Conservation (phyloP, 2,329 filamentous ascomycete species). For the Kalmusia sp. region DNA sequence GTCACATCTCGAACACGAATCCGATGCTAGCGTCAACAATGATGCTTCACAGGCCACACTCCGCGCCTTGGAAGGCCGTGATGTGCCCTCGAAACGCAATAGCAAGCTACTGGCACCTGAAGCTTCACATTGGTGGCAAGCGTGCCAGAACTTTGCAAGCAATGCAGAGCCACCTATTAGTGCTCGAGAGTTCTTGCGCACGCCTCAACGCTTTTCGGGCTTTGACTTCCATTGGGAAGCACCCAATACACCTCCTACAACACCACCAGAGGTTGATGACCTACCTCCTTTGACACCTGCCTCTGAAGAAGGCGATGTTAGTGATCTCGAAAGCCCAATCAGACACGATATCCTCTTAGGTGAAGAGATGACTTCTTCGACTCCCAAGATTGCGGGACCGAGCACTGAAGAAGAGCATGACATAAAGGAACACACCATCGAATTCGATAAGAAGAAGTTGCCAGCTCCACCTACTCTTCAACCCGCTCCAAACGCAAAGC, state of each 20-base stretch:
- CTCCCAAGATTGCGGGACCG: conserved; percentile 8
- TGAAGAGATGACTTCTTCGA: conserved; percentile 5
- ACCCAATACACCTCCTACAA: conserved; percentile 11
- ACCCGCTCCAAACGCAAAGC: conserved; percentile 28
- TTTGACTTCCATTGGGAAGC: conserved; percentile 29
- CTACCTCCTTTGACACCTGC: conserved; percentile 27
- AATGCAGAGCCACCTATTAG: conserved; percentile 35
- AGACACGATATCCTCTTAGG: conserved; percentile 13
- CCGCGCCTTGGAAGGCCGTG: conserved; percentile 14
- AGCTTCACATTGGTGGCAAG: conserved; percentile 33
- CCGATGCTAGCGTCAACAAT: conserved; percentile 12
- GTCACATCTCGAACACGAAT: conserved; percentile 33
- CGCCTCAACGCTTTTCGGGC: conserved; percentile 33
- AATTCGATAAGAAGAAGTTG: conserved; percentile 28
- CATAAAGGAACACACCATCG: conserved; percentile 34
- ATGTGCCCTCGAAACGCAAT: conserved; percentile 14
- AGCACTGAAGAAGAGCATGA: conserved; percentile 20
- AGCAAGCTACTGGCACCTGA: conserved; percentile 21
- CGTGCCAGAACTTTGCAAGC: conserved; percentile 33
- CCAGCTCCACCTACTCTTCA: conserved; percentile 29
- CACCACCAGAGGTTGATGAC: conserved; percentile 29
- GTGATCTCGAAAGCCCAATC: conserved; percentile 15
- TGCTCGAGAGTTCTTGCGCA: conserved; percentile 33
- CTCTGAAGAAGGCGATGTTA: conserved; percentile 20
- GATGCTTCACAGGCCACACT: conserved; percentile 19